Percentiles rank a stretch among this genome's conserved stretches.
Evolutionary conservation across 768 basidiomycete genomes (phyloP).

Genomic region (Podaxis pistillaris): DNA sequence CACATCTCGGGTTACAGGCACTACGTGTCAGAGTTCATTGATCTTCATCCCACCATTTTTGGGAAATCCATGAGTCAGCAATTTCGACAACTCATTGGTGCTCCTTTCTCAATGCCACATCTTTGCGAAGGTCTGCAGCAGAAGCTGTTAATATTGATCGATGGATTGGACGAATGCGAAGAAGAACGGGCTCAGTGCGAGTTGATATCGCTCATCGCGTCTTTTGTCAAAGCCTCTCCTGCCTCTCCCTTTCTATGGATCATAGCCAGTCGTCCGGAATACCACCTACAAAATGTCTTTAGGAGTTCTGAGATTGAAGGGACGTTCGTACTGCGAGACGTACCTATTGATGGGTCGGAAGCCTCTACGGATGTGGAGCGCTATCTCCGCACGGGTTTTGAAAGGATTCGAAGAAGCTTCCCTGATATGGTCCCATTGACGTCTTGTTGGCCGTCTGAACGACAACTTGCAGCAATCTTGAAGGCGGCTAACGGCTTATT

Average conservation of each 20-base stretch:
- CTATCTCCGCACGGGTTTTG: not conserved
- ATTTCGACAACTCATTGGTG: not conserved
- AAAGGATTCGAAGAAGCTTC: not conserved
- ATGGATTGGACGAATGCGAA: constrained; percentile 6
- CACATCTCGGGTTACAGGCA: not conserved
- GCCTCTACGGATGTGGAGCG: not conserved
- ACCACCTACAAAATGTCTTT: not conserved
- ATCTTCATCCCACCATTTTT: not conserved
- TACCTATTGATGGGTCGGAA: not conserved
- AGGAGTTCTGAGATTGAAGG: not conserved
- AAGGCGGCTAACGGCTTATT: not conserved
- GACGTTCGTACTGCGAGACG: not conserved
- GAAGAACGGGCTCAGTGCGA: not conserved
- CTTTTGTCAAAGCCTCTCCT: not conserved
- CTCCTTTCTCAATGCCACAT: not conserved
- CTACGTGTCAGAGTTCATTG: not conserved
- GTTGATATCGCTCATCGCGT: not conserved
- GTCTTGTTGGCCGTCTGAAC: not conserved
- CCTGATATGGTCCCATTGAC: not conserved
- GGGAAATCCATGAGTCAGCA: not conserved
- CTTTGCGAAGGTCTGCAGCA: too few species aligned
- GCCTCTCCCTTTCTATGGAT: not conserved
- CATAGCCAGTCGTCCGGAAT: not conserved
- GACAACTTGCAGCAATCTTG: not conserved
- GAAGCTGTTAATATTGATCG: not conserved